phyloP scores from a whole-genome alignment of 2,329 filamentous ascomycete species.

The Aspergillus novoparasiticus region DNA sequence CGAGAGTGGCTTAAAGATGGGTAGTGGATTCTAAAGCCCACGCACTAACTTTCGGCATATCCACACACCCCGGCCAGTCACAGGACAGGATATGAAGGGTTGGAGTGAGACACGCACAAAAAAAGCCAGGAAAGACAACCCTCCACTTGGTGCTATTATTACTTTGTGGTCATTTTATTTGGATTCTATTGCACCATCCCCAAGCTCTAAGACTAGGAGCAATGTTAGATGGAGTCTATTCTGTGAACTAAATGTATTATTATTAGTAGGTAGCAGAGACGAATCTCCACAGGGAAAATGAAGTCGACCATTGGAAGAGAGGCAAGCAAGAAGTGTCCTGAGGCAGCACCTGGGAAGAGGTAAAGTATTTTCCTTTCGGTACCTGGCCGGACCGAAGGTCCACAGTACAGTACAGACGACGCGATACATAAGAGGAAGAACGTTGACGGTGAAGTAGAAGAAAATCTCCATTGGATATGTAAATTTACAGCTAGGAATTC shows the following conservation, averaged over 20 bases:
- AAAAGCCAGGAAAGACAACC: background rate
- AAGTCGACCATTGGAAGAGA: constrained; percentile 1
- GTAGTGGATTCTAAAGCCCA: background rate
- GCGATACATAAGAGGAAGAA: background rate
- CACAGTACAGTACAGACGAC: too few relatives aligned
- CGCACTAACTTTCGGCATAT: background rate
- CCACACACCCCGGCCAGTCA: background rate
- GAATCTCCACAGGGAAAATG: background rate
- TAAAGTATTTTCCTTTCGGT: background rate
- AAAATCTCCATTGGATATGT: background rate
- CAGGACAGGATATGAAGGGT: background rate
- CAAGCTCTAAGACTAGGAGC: background rate
- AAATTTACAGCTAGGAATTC: background rate
- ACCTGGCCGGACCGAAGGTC: background rate
- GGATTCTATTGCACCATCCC: background rate
- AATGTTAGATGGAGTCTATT: background rate
- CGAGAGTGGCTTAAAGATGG: background rate
- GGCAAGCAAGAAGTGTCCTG: background rate
- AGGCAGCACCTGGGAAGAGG: background rate
- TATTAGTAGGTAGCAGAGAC: background rate
- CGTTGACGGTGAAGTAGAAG: background rate
- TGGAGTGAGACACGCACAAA: constrained; percentile 1
- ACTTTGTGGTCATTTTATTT: background rate
- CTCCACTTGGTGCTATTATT: constrained; percentile 6
- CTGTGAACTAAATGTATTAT: background rate